A percentile compares a stretch with the other conserved stretches of the same genome.
Evolutionary conservation across 257 asterid genomes (phyloP).

Genomic region (Solanum bulbocastanum): DNA sequence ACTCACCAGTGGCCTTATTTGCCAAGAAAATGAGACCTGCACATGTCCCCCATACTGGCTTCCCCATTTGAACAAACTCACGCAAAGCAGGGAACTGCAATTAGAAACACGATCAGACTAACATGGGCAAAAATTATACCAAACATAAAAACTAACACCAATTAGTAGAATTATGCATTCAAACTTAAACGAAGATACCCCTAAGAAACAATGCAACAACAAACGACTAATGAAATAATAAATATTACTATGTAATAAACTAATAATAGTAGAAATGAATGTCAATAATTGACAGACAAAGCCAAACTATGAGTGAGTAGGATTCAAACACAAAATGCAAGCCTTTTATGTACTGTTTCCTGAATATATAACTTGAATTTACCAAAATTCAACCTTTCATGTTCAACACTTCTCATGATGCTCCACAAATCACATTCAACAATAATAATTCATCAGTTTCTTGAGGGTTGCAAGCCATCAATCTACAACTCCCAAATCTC

Average conservation of each 20-base stretch:
- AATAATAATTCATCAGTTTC: not conserved
- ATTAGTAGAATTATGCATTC: not conserved
- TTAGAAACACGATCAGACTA: slow-evolving; percentile 1
- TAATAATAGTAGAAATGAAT: not conserved
- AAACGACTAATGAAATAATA: not conserved
- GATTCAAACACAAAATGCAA: not conserved
- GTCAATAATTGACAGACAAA: not conserved
- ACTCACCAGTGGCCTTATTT: slow-evolving; percentile 69
- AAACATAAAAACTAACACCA: not conserved
- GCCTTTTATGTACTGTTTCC: not conserved
- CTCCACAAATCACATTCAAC: not conserved
- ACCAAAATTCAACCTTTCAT: not conserved
- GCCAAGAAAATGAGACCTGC: slow-evolving; percentile 98
- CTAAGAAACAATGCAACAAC: not conserved
- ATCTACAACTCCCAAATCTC: not conserved
- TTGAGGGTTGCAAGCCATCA: not conserved
- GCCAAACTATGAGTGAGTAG: not conserved
- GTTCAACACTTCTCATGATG: not conserved
- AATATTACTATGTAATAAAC: not conserved
- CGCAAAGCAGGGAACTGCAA: slow-evolving; percentile 92
- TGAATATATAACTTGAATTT: not conserved
- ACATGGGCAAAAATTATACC: not conserved
- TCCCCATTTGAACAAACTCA: slow-evolving; percentile 82
- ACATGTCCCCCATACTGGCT: slow-evolving; percentile 99
- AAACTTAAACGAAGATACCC: not conserved